Evolutionary conservation across 2,329 filamentous ascomycete species (phyloP).

Genomic region (Xylaria polymorpha): DNA sequence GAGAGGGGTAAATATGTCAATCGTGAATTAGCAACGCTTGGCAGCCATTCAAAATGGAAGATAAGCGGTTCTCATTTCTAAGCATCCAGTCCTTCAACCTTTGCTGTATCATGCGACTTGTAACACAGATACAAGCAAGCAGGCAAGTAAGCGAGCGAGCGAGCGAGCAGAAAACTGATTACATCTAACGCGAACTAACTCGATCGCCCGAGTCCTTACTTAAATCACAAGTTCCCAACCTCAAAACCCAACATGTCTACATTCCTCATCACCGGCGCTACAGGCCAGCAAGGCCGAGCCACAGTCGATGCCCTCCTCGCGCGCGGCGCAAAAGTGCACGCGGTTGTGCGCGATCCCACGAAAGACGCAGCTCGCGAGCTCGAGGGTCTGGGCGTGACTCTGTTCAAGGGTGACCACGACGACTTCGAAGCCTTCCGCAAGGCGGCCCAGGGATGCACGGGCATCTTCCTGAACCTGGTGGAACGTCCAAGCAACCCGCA

Average conservation of each 20-base stretch:
- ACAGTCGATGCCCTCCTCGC: conserved; percentile 49
- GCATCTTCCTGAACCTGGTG: conserved; percentile 41
- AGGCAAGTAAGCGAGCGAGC: too few species aligned
- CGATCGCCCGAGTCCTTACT: too few species aligned
- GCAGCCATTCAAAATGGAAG: not conserved
- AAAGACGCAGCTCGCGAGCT: conserved; percentile 44
- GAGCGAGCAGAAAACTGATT: not conserved
- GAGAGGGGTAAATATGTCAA: not conserved
- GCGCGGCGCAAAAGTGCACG: conserved; percentile 51
- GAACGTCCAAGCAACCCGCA: conserved; percentile 41
- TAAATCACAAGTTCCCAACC: not conserved
- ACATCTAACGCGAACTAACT: not conserved
- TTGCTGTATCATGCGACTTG: not conserved
- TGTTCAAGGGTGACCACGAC: conserved; percentile 52
- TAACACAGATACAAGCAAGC: not conserved
- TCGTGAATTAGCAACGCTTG: not conserved
- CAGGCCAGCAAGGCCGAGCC: conserved; percentile 49
- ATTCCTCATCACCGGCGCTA: conserved; percentile 51
- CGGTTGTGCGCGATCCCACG: conserved; percentile 50
- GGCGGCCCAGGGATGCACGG: conserved; percentile 51
- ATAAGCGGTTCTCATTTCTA: conserved; percentile 3
- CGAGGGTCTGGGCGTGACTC: conserved; percentile 42
- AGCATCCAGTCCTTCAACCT: not conserved
- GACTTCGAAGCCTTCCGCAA: conserved; percentile 46
- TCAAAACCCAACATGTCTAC: conserved; percentile 24